These are phyloP conservation scores for Mycena rebaudengoi DNA, from an alignment of 768 basidiomycete genomes.

Conservation along the genomic window DNA sequence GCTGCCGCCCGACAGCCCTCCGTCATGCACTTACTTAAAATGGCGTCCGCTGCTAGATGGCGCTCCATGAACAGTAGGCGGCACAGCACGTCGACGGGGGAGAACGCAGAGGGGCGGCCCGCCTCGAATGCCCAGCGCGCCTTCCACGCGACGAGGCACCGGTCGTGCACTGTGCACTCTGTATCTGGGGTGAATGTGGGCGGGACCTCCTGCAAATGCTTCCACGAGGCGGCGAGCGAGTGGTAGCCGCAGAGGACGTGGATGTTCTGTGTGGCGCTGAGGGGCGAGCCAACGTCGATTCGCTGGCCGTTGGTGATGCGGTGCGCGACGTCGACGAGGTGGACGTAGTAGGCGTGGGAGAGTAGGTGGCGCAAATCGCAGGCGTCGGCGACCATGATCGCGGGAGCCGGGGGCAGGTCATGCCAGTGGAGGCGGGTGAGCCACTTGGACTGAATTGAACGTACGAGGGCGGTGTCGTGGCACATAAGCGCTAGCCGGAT, in stretches of 20 bases:
- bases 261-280: slow-evolving; percentile 37
- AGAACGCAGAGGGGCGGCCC: slow-evolving; percentile 30
- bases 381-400: slow-evolving; percentile 40
- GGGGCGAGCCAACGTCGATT: slow-evolving; percentile 25
- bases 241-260: slow-evolving; percentile 46
- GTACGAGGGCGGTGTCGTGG: slow-evolving; percentile 32
- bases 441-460: slow-evolving; percentile 42
- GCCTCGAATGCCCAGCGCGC: slow-evolving; percentile 42
- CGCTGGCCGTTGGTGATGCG: slow-evolving; percentile 26
- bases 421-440: slow-evolving; percentile 40
- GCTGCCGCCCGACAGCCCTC: slow-evolving; percentile 46
- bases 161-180: slow-evolving; percentile 43
- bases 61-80: slow-evolving; percentile 43
- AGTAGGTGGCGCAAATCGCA: slow-evolving; percentile 35
- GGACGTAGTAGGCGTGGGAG: slow-evolving; percentile 46
- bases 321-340: slow-evolving; percentile 36
- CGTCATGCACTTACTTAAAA: slow-evolving; percentile 41
- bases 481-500: slow-evolving; percentile 45
- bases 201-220: slow-evolving; percentile 35
- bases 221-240: slow-evolving; percentile 45
- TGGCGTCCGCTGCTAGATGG: slow-evolving; percentile 38
- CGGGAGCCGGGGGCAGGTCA: slow-evolving; percentile 37
- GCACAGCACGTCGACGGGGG: slow-evolving; percentile 45
- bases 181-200: slow-evolving; percentile 40
- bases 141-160: slow-evolving; percentile 49